These are phyloP conservation scores for Sporothrix phasma DNA, from an alignment of 2,329 filamentous ascomycete genomes.

Conservation along the genomic window DNA sequence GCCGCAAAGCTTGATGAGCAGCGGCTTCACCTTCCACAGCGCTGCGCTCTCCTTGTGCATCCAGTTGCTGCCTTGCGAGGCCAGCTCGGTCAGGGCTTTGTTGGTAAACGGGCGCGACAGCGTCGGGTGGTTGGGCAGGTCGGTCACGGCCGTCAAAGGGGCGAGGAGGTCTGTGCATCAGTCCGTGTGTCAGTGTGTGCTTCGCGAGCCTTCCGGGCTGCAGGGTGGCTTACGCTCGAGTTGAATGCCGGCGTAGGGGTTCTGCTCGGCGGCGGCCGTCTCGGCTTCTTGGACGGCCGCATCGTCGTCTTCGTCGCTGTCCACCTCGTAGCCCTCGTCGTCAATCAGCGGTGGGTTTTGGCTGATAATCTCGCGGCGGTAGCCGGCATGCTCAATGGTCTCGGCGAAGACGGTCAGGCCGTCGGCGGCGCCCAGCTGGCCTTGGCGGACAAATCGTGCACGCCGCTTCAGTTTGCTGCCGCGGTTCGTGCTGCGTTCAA, in stretches of 20 bases:
- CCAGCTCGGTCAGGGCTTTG: slow-evolving; percentile 60
- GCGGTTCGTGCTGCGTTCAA: slow-evolving; percentile 61
- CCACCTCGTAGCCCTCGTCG: slow-evolving; percentile 67
- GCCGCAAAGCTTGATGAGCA: slow-evolving; percentile 63
- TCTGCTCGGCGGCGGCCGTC: slow-evolving; percentile 54
- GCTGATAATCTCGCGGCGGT: slow-evolving; percentile 61
- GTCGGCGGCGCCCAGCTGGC: slow-evolving; percentile 55
- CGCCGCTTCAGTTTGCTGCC: slow-evolving; percentile 71
- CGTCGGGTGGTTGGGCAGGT: slow-evolving; percentile 64
- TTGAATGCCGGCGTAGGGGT: slow-evolving; percentile 63
- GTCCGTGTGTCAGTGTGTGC: background rate
- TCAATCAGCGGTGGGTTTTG: slow-evolving; percentile 64
- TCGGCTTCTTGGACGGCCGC: slow-evolving; percentile 51
- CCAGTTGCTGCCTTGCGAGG: slow-evolving; percentile 57
- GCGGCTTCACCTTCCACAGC: slow-evolving; percentile 63
- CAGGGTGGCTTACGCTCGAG: slow-evolving; percentile 52
- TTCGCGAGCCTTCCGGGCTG: background rate
- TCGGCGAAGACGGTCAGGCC: slow-evolving; percentile 62
- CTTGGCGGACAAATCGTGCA: slow-evolving; percentile 60
- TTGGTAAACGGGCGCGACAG: slow-evolving; percentile 66
- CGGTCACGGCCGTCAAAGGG: slow-evolving; percentile 64
- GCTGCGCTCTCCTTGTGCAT: slow-evolving; percentile 66
- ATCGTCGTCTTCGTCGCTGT: slow-evolving; percentile 59
- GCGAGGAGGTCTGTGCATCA: slow-evolving; percentile 53
- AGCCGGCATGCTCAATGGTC: slow-evolving; percentile 55